These are phyloP conservation scores for Podosphaera fusca DNA, from an alignment of 2,329 filamentous ascomycete genomes.

Conservation along the genomic window DNA sequence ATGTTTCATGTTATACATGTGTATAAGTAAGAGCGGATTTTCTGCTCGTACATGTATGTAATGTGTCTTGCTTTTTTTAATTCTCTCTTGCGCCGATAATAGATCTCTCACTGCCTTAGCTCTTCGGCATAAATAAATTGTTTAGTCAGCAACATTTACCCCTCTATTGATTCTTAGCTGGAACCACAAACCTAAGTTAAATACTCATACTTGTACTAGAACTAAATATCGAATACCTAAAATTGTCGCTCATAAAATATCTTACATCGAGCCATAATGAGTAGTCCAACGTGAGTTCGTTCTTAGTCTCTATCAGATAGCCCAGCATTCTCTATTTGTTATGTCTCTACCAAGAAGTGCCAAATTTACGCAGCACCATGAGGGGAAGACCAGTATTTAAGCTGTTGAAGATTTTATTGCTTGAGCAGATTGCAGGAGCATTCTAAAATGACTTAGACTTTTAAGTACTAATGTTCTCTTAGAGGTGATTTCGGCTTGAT, in stretches of 20 bases:
- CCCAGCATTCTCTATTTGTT: neutral
- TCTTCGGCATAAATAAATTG: no score
- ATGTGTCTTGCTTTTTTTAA: no score
- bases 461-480: constrained; percentile 11
- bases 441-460: neutral
- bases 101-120: no score
- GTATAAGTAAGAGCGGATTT: no score
- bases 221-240: neutral
- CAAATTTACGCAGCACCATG: neutral
- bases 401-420: neutral
- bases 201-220: no score
- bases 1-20: no score
- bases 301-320: neutral
- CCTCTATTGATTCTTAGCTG: no score
- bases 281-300: neutral
- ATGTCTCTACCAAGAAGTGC: neutral
- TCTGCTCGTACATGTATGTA: no score
- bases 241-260: neutral
- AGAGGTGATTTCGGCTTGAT: constrained; percentile 66
- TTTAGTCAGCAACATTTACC: no score
- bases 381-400: neutral
- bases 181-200: no score
- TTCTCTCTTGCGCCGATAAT: no score
- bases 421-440: neutral
- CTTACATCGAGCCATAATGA: neutral